phyloP scores from a whole-genome alignment of 163 green algal species.

The Trebouxiophyceae sp. region DNA sequence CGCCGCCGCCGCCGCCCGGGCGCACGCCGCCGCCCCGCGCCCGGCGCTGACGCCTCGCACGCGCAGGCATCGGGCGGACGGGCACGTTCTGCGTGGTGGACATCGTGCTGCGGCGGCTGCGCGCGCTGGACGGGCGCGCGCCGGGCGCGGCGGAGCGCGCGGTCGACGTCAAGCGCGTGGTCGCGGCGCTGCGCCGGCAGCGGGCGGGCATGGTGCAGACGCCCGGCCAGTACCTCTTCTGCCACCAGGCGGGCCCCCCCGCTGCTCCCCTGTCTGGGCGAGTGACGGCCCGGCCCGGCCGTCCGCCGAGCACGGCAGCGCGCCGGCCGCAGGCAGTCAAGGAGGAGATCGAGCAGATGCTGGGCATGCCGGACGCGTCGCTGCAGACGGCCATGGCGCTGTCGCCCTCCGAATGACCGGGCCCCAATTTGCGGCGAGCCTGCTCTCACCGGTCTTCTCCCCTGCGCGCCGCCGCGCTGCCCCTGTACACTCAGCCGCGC shows the following conservation, averaged over 20 bases:
- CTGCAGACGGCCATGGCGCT: too few relatives aligned
- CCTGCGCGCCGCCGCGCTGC: too few relatives aligned
- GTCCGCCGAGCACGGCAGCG: not conserved
- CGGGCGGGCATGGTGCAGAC: slow-evolving; percentile 56
- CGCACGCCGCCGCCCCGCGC: not conserved
- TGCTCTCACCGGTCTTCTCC: too few relatives aligned
- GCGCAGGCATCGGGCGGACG: slow-evolving; percentile 65
- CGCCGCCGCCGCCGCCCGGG: not conserved
- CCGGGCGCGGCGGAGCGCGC: slow-evolving; percentile 4
- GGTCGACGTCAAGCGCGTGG: slow-evolving; percentile 21
- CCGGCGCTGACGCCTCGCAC: too few relatives aligned
- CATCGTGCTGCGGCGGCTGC: slow-evolving; percentile 51
- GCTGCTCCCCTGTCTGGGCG: too few relatives aligned
- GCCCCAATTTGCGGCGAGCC: too few relatives aligned
- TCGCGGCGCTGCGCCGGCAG: slow-evolving; percentile 26
- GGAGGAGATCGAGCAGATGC: slow-evolving; percentile 6
- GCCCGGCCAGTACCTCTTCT: slow-evolving; percentile 49
- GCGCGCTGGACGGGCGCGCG: slow-evolving; percentile 7
- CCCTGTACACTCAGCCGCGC: too few relatives aligned
- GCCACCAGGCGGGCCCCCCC: slow-evolving; percentile 18
- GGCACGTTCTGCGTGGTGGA: slow-evolving; percentile 73
- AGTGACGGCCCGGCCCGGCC: too few relatives aligned
- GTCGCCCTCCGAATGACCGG: too few relatives aligned
- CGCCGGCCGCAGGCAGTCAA: slow-evolving; percentile 2
- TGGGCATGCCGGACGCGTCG: slow-evolving; percentile 1